Evolutionary conservation across 208 protist species (phyloP).

Genomic region (Naegleria fowleri): DNA sequence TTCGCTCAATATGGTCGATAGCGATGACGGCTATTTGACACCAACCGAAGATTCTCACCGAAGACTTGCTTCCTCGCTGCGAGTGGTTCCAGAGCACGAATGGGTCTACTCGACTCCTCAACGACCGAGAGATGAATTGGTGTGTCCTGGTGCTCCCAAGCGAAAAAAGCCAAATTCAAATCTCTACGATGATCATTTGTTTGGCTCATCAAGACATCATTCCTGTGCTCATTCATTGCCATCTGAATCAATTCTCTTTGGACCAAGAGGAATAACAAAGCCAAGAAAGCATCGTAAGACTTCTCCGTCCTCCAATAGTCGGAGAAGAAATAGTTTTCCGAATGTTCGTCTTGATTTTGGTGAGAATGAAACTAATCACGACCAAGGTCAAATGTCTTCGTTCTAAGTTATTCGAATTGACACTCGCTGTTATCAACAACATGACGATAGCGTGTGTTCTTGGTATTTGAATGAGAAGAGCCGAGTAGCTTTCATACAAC

Average conservation of each 20-base stretch:
- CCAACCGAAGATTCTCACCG: background rate
- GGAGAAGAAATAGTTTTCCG: background rate
- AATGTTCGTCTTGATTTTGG: background rate
- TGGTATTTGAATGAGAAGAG: too few relatives aligned
- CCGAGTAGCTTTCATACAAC: too few relatives aligned
- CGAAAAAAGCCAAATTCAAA: background rate
- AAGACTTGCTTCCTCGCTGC: too few relatives aligned
- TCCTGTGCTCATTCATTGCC: background rate
- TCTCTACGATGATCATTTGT: background rate
- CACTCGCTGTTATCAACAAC: too few relatives aligned
- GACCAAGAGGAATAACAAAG: background rate
- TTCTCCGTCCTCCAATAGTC: background rate
- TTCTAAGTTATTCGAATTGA: too few relatives aligned
- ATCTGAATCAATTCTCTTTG: background rate
- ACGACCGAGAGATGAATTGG: background rate
- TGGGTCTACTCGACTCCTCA: background rate
- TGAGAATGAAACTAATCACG: background rate
- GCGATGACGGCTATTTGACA: background rate
- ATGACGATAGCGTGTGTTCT: too few relatives aligned
- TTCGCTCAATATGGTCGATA: background rate
- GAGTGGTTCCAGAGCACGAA: background rate
- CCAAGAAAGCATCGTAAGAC: background rate
- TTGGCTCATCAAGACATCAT: too few relatives aligned
- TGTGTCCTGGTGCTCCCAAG: background rate
- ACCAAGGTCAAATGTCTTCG: background rate